A percentile compares a stretch with the other conserved stretches of the same genome.
phyloP scores from a whole-genome alignment of 441 rosid genomes.

The Aleurites moluccanus region DNA sequence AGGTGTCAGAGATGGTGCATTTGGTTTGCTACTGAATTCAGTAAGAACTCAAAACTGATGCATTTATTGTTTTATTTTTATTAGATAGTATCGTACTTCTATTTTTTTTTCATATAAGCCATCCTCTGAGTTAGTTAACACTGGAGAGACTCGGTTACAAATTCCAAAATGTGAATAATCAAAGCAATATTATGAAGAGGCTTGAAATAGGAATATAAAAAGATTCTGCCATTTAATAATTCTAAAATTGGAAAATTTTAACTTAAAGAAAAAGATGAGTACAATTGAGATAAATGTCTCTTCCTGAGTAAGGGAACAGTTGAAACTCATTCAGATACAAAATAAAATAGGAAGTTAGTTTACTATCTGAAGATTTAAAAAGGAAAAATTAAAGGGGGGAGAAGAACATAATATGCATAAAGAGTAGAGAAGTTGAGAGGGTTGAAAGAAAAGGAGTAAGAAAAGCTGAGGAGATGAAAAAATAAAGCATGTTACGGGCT shows the following conservation, averaged over 20 bases:
- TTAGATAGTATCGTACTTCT: too few relatives aligned
- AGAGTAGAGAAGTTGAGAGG: not conserved
- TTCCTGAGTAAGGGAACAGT: not conserved
- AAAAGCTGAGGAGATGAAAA: not conserved
- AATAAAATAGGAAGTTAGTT: not conserved
- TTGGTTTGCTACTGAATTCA: slow-evolving; percentile 97
- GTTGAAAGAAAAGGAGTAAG: not conserved
- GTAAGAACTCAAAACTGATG: slow-evolving; percentile 71
- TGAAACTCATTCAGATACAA: not conserved
- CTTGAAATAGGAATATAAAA: too few relatives aligned
- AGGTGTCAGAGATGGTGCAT: slow-evolving; percentile 98
- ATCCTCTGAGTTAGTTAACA: slow-evolving; percentile 4
- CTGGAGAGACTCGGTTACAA: not conserved
- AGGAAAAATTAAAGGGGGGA: not conserved
- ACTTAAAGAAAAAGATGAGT: not conserved
- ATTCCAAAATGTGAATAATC: not conserved
- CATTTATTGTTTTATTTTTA: slow-evolving; percentile 21
- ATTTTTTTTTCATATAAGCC: not conserved
- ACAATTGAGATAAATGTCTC: slow-evolving; percentile 5
- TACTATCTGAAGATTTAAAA: not conserved
- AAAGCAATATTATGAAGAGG: not conserved
- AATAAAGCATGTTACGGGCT: not conserved
- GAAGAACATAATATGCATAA: not conserved
- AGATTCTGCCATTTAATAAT: not conserved
- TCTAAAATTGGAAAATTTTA: not conserved